phyloP scores from a whole-genome alignment of 441 rosid species.

The Euphorbia celastroides region DNA sequence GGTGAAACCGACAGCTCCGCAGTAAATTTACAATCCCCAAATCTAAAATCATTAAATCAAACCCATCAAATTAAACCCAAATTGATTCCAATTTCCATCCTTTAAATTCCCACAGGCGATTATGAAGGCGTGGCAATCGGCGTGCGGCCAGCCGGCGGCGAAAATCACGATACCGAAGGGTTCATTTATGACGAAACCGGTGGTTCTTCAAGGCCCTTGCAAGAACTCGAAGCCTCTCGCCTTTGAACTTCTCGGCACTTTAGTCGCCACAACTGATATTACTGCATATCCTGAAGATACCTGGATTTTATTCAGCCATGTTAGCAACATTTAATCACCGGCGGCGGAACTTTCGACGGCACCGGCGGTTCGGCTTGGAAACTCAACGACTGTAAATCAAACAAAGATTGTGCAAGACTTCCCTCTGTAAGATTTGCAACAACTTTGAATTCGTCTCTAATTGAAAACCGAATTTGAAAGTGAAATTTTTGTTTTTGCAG shows the following conservation, averaged over 20 bases:
- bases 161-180: conserved; percentile 31
- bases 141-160: conserved; percentile 29
- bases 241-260: conserved; percentile 29
- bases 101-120: conserved; percentile 21
- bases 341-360: conserved; percentile 41
- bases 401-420: conserved; percentile 22
- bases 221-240: conserved; percentile 8
- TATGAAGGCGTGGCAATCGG: conserved; percentile 31
- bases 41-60: too few relatives aligned
- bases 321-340: conserved; percentile 29
- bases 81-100: too few relatives aligned
- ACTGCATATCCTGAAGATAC: conserved; percentile 8
- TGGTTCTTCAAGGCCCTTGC: conserved; percentile 42
- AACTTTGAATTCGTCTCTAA: too few relatives aligned
- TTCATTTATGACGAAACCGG: conserved; percentile 20
- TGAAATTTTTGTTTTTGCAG: conserved; percentile 22
- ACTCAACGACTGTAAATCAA: conserved; percentile 20
- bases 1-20: conserved; percentile 13
- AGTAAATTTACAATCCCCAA: neutral
- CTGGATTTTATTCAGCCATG: conserved; percentile 35
- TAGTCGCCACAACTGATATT: conserved; percentile 23
- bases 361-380: conserved; percentile 33
- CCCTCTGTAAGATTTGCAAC: conserved; percentile 28
- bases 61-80: too few relatives aligned
- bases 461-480: too few relatives aligned